Base-by-base conservation (phyloP, 1,284 basidiomycete species). In the Malassezia yamatoensis region DNA sequence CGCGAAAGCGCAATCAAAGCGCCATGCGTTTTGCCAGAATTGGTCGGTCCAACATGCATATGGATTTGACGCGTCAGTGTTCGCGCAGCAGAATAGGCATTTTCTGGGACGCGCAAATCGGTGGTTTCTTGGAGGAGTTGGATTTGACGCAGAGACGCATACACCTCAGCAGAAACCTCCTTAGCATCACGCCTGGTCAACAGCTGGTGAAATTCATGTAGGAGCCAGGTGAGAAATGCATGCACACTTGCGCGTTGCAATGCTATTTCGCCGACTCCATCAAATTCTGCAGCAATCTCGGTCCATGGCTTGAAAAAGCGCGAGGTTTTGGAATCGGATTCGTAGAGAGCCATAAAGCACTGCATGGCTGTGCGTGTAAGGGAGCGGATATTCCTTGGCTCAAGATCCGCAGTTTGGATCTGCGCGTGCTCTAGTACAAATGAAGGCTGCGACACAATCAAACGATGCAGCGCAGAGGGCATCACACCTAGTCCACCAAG, bases 21-120 rank as follows among this genome's bases (percentile, higher is more conserved):
- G 66, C 86, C 85, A 74, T 96, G 85, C 0, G 91, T 98, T 78
- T 98, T 98, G 39, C 93, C 93, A 57, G 87, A 90, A 77, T 98
- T 98, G 34, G 93, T 98, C 0, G 93, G 93, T 0, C 93, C 93
- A 55, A 98, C 89, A 72, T 98, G 93, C 78, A 98, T 84, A 75
- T 93, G 87, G 62, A 96, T 79, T 66, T 85, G 85, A 16, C 93
- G 82, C 8, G 80, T 81, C 54, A 84, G 67, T 2, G 78, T 64
- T 6, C 81, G 75, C 0, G 81, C 79, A 5, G 55, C 37, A 2
- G 77, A 57, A 54, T 74, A 77, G 5, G 64, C 61, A 21, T 74
- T 65, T 13, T 74, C 62, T 5, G 78, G 66, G 18, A 54, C 51
- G 4, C 68, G 65, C 32, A 71, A 49, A 20, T 71, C 67, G 41